Evolutionary conservation across 2,329 filamentous ascomycete species (phyloP), one percentile per base, ranked within the genome.

Genomic region (Fusarium brevicatenulatum): DNA sequence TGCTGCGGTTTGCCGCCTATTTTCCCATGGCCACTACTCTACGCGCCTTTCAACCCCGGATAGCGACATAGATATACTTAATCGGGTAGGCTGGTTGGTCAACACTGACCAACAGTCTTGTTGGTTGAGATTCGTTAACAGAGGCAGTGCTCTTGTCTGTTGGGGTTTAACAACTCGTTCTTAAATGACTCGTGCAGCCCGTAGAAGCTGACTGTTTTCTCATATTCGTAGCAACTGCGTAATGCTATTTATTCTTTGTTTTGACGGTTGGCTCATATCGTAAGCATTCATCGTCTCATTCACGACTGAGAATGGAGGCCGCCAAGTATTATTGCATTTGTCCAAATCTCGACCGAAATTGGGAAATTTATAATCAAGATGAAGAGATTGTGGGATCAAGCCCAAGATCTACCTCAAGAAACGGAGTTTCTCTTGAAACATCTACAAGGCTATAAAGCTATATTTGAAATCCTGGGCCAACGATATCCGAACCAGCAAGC

Each of bases 311-410:
- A 18, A 77, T 77, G 68, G 75, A 71, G 37, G 67, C 55, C n/a
- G 69, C 74, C 12, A 21, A 72, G 71, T 39, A 57, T 70, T 25
- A 56, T 80, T 25, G 78, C 78, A 37, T 71, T 80, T 28, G 60
- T 77, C 34, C 72, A 79, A 43, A 44, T 76, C 6, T 57, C 76
- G 25, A 30, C 65, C 7, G 62, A 71, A 10, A 74, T 79, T 34
- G 74, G 59, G 10, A 76, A 72, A 40, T 68, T 68, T 36, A 67
- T 75, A 3, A 25, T 76, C 47, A 76, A 76, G 25, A 57, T 67
- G 23, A 72, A 74, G 12, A 37, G 64, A 30, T 16, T 80, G 55
- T 80, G 77, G 74, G 66, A 78, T 2, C 61, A 79, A 34, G 42
- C 79, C 36, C 40, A 76, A 32, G 66, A 77, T 4, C 53, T 80